Percentiles rank a stretch among this genome's conserved stretches.
These are phyloP conservation scores for Aspergillus ustus DNA, from an alignment of 2,329 filamentous ascomycete species.

Conservation along the genomic window DNA sequence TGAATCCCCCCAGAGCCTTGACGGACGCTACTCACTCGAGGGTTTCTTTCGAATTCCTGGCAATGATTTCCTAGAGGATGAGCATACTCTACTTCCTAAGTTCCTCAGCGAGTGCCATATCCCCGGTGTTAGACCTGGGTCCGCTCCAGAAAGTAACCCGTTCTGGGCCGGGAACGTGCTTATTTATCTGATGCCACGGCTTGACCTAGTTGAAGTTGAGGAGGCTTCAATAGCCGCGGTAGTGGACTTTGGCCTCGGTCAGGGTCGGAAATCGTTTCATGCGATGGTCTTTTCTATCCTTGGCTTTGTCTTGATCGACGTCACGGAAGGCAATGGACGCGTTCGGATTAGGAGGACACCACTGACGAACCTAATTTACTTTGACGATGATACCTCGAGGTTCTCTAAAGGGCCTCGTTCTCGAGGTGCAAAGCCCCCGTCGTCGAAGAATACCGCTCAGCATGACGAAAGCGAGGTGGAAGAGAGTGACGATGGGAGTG, in stretches of 20 bases:
- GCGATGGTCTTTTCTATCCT: slow-evolving; percentile 26
- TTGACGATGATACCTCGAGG: slow-evolving; percentile 15
- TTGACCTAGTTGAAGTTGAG: slow-evolving; percentile 22
- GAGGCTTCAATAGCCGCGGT: slow-evolving; percentile 21
- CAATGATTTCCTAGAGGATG: not conserved
- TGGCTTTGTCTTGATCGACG: slow-evolving; percentile 23
- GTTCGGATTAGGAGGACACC: slow-evolving; percentile 18
- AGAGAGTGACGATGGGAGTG: not conserved
- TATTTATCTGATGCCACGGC: slow-evolving; percentile 19
- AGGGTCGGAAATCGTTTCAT: slow-evolving; percentile 18
- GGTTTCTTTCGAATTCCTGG: slow-evolving; percentile 22
- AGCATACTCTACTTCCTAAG: slow-evolving; percentile 19
- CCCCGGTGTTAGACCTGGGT: slow-evolving; percentile 21
- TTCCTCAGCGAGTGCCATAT: slow-evolving; percentile 23
- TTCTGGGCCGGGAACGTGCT: slow-evolving; percentile 25
- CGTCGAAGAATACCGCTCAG: too few species aligned
- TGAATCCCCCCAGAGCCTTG: slow-evolving; percentile 3
- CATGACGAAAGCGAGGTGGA: not conserved
- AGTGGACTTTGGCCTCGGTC: slow-evolving; percentile 20
- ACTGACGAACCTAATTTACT: slow-evolving; percentile 21
- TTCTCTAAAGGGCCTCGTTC: slow-evolving; percentile 18
- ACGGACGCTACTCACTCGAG: slow-evolving; percentile 17
- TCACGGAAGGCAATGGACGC: slow-evolving; percentile 1
- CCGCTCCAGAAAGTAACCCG: slow-evolving; percentile 20
- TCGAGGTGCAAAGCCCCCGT: not conserved